Base-by-base conservation (phyloP, 1,139 yeast species). In the Pneumocystis wakefieldiae region DNA sequence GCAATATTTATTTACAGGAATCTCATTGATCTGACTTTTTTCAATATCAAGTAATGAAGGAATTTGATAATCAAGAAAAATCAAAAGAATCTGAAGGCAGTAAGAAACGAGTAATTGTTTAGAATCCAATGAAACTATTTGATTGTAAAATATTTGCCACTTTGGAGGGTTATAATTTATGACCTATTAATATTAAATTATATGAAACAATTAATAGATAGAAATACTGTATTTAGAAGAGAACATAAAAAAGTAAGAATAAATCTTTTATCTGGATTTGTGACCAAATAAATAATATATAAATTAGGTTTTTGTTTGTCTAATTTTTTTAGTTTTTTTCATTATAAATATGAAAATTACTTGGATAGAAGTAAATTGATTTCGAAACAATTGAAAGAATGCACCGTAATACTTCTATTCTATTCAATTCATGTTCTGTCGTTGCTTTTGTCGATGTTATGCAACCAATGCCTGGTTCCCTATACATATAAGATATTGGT, bases 401-500 rank as follows among this genome's bases (percentile, higher is more conserved):
- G 14, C 89, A 74, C 63, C 86, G 77, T 58, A 92, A 70, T 1
- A 87, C 76, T 68, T 87, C 95, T 3, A 83, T 73, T 68, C 95
- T 78, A 71, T 87, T 83, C 37, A 83, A 74, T 67, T 87, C 94
- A 58, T 82, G 70, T 10, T 79, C 77, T 3, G 69, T 69, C 2
- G 72, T 70, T 2, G 73, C 67, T 12, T 82, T 76, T 62, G 79
- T 76, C 0, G 86, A 82, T 0, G 76, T 70, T 8, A 76, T 71
- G 66, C 80, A 72, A 0, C 90, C 94, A 57, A 88, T 78, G 1
- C 96, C 96, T 0, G 87, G 83, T 69, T 87, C 94, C 95, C 95
- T 87, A 1, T 85, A 71, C n/a, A 68, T 61, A 53, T 68, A 65
- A 19, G 64, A 48, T 42, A 41, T 24, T 60, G 7, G 7, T 17